Evolutionary conservation across 2,329 filamentous ascomycete species (phyloP), one percentile per base, ranked within the genome.

Genomic region (Pyrenochaeta sp.): DNA sequence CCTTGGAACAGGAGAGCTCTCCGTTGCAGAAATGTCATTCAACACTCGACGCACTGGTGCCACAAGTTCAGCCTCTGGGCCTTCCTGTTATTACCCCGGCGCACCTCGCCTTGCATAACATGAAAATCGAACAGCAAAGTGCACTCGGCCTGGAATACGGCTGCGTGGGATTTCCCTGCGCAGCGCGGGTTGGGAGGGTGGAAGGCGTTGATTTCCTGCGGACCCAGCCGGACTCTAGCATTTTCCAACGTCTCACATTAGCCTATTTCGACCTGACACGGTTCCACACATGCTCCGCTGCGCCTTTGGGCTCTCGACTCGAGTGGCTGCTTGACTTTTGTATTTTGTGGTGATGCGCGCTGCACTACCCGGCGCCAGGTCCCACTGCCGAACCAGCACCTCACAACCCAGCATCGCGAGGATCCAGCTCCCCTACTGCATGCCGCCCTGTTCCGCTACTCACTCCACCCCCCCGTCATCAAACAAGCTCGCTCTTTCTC

Each of bases 191-290:
- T n/a, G 10, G 47, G 42, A 17, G 44, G 41, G 33, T 32, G 43
- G 4, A 49, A 37, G 42, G 54, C 45, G 54, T 58, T 49, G 44
- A 20, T 48, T 58, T 58, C 45, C 52, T 47, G 57, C 69, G 67
- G 68, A 66, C 64, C 53, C 58, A 69, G 63, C 68, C 66, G 70
- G 63, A 55, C 65, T 54, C 63, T 67, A 68, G 64, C 63, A 57
- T 51, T 59, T 57, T 60, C 49, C 63, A 69, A 72, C 66, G 68
- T 69, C 63, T 65, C 49, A 60, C 57, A 70, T 73, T 73, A 74
- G 72, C 71, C 71, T 72, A 60, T 62, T 71, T 68, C 52, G 67
- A 68, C 59, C 60, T 63, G 64, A 67, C 69, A 70, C 66, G 61
- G 64, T 63, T 64, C 60, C 65, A 65, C 61, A 53, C 45, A 47